phyloP scores from a whole-genome alignment of 176 grass and related monocot species.

The Ananas comosus region DNA sequence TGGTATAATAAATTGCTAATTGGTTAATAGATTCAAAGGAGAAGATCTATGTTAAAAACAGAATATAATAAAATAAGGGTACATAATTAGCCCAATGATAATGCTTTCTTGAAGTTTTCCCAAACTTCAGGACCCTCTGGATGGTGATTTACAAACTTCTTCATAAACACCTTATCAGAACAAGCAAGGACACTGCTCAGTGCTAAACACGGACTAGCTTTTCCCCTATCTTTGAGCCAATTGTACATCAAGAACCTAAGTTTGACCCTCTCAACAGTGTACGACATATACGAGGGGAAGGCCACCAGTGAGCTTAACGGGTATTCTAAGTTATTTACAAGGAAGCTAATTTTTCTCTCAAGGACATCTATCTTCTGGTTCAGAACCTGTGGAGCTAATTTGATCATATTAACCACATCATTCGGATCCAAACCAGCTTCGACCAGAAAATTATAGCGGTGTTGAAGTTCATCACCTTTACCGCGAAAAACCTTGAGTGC shows the following conservation, averaged over 20 bases:
- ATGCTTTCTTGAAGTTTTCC: slow-evolving; percentile 41
- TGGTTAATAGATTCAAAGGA: too few relatives aligned
- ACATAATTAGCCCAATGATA: slow-evolving; percentile 3
- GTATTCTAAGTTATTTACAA: slow-evolving; percentile 37
- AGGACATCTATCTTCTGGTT: slow-evolving; percentile 49
- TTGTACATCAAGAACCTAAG: slow-evolving; percentile 47
- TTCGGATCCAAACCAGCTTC: slow-evolving; percentile 31
- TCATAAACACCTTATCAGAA: slow-evolving; percentile 36
- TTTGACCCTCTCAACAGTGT: slow-evolving; percentile 39
- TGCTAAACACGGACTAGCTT: slow-evolving; percentile 17
- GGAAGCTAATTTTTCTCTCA: slow-evolving; percentile 42
- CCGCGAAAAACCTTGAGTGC: slow-evolving; percentile 46
- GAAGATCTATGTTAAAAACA: too few relatives aligned
- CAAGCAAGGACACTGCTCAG: slow-evolving; percentile 40
- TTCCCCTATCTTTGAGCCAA: slow-evolving; percentile 49
- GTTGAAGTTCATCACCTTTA: slow-evolving; percentile 52
- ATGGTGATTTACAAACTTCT: slow-evolving; percentile 22
- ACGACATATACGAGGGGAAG: slow-evolving; percentile 41
- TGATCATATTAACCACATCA: slow-evolving; percentile 45
- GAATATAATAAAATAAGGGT: too few relatives aligned
- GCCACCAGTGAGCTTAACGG: slow-evolving; percentile 34
- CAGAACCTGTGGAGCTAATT: slow-evolving; percentile 36
- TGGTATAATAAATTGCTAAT: too few relatives aligned
- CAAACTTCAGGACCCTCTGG: slow-evolving; percentile 29
- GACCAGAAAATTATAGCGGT: slow-evolving; percentile 45